Evolutionary conservation across 441 rosid genomes (phyloP).

Genomic region (Daphne laureola): DNA sequence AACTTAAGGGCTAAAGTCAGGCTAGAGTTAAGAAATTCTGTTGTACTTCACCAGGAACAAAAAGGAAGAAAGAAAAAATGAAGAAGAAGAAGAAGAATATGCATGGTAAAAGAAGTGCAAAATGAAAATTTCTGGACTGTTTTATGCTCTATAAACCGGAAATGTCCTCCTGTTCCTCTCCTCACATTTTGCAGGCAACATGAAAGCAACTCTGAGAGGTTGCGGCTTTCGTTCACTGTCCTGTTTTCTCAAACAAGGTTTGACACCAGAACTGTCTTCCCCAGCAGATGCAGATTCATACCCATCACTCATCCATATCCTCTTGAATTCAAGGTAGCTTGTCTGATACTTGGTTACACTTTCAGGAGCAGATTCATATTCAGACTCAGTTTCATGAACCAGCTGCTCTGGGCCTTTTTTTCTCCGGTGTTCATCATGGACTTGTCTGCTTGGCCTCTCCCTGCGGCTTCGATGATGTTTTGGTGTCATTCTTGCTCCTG

Average conservation of each 20-base stretch:
- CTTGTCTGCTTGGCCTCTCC: neutral
- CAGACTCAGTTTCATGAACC: conserved; percentile 9
- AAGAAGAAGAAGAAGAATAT: conserved; percentile 1
- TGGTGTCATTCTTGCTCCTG: conserved; percentile 24
- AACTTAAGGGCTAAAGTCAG: conserved; percentile 8
- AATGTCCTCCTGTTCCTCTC: conserved; percentile 13
- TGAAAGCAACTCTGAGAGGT: conserved; percentile 25
- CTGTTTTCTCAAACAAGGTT: conserved; percentile 31
- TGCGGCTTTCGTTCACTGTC: conserved; percentile 22
- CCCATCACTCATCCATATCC: conserved; percentile 7
- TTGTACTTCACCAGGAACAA: too few relatives aligned
- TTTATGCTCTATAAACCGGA: conserved; percentile 3
- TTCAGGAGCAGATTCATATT: conserved; percentile 21
- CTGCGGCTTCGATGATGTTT: conserved; percentile 17
- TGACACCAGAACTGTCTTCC: conserved; percentile 9
- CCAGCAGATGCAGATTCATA: neutral
- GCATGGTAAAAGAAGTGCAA: neutral
- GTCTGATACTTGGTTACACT: conserved; percentile 8
- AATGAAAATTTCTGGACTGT: conserved; percentile 1
- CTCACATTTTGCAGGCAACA: conserved; percentile 15
- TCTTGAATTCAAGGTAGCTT: conserved; percentile 8
- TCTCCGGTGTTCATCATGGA: neutral
- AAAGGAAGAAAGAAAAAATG: too few relatives aligned
- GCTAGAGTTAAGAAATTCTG: conserved; percentile 13
- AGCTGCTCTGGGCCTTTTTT: conserved; percentile 14